Evolutionary conservation across 2,329 filamentous ascomycete species (phyloP).

Genomic region (Fusarium sp.): DNA sequence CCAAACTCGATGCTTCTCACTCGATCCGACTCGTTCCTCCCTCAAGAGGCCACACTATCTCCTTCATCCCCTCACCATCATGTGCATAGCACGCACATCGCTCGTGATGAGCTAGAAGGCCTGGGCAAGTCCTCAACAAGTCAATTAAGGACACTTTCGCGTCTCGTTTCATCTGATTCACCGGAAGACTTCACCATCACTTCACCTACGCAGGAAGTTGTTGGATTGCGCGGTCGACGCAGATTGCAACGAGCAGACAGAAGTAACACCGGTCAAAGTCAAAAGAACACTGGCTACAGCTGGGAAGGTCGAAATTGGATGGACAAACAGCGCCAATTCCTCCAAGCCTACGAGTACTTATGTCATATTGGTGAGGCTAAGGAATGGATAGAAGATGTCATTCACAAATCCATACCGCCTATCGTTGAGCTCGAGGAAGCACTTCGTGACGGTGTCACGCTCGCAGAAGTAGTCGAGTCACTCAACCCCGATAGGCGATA

Average conservation of each 20-base stretch:
- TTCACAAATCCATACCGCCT: slow-evolving; percentile 85
- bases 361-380: slow-evolving; percentile 99
- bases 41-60: slow-evolving; percentile 50
- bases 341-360: slow-evolving; percentile 97
- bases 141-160: slow-evolving; percentile 88
- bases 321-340: slow-evolving; percentile 96
- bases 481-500: slow-evolving; percentile 81
- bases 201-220: slow-evolving; percentile 84
- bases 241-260: slow-evolving; percentile 80
- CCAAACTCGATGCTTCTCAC: slow-evolving; percentile 73
- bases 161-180: slow-evolving; percentile 79
- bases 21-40: slow-evolving; percentile 66
- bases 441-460: slow-evolving; percentile 89
- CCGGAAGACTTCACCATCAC: slow-evolving; percentile 85
- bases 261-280: slow-evolving; percentile 59
- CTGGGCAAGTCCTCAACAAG: slow-evolving; percentile 90
- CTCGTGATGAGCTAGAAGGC: slow-evolving; percentile 79
- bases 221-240: slow-evolving; percentile 85
- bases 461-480: slow-evolving; percentile 93
- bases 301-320: slow-evolving; percentile 96
- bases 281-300: slow-evolving; percentile 67
- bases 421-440: slow-evolving; percentile 96
- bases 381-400: slow-evolving; percentile 96
- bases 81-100: slow-evolving; percentile 60
- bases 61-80: slow-evolving; percentile 47